Evolutionary conservation across 2,329 filamentous ascomycete species (phyloP), one percentile per base, ranked within the genome.

Genomic region (Grosmannia serpens): DNA sequence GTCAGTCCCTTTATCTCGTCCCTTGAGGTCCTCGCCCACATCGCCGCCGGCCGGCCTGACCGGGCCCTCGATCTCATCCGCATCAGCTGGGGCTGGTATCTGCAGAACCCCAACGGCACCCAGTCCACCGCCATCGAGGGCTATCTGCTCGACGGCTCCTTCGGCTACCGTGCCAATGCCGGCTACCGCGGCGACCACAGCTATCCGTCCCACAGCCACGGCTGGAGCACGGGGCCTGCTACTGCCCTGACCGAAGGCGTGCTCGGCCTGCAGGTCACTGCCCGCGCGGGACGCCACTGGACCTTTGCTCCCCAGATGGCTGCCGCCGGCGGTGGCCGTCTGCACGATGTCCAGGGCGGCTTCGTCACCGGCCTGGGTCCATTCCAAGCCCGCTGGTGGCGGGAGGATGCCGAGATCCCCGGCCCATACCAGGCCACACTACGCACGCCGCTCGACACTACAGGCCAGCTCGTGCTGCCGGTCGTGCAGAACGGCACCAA

Each of bases 11-110:
- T 84, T 66, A 78, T 82, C 56, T 77, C 77, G 10, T 79, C 76
- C 17, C 78, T 84, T 62, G 82, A 86, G 64, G 73, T 85, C 29
- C 77, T 80, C 65, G 81, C 75, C 1, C 82, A 84, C 63, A 70
- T 84, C 6, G 67, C 71, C 0, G 75, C 75, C 1, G 71, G 74
- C 0, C 71, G 75, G 59, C 66, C 81, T 1, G 66, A 69, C 9
- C 76, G 81, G 41, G 80, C 82, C 0, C 69, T 86, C 0, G 72
- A 79, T 13, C 74, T 85, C 20, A 78, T 85, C 35, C 76, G 80
- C 7, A 70, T 70, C 10, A 74, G 73, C 54, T 85, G 82, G 82
- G 82, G 82, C 13, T 83, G 80, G 79, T 84, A 84, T 63, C 68
- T 82, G 20, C 72, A 77, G 60, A 75, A 83, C 59, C 73, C 76